Base-by-base conservation (phyloP, 495 filamentous ascomycete species). In the Jackrogersella minutella region DNA sequence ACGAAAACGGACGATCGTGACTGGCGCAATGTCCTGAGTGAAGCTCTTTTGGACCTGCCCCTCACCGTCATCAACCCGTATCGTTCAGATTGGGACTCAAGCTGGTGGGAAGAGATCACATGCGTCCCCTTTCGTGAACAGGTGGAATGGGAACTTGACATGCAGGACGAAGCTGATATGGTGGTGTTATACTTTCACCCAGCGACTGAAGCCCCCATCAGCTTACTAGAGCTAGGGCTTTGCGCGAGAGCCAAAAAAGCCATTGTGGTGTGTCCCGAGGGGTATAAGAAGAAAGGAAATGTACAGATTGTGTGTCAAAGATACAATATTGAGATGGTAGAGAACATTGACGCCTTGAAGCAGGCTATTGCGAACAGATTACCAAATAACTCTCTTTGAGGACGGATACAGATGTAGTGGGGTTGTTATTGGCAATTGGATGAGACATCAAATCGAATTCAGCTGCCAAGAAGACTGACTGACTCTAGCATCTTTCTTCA, bases 21-120 rank as follows among this genome's bases (percentile, higher is more conserved):
- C 64, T 85, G 82, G 82, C 82, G 79, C 8, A 60, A 77, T 14
- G 51, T 39, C 11, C 50, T 85, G 24, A 66, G 49, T 9, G 47
- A 67, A 22, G 68, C 71, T 5, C 74, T 85, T 30, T 56, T 74
- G 0, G 59, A 75, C 33, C 64, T 76, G 7, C 81, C 84, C 43
- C 66, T 90, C 56, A 86, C 84, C 4, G 76, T 90, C 53, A 80
- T 83, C 71, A 88, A 91, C 49, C 87, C 86, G 5, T 70, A 79
- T 10, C 81, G 85, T 0, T 47, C 71, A 2, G 78, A 85, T 66
- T 89, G 86, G 86, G 79, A 87, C 69, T 66, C 72, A 47, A 79
- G 72, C 17, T 85, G 84, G 82, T 58, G 22, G 1, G 78, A 85
- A 47, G 80, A 84, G 16, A 72, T 80, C 19, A 49, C 69, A 0